Base-by-base conservation (phyloP, 306 rosid genomes). In the Lathyrus tuberosus region DNA sequence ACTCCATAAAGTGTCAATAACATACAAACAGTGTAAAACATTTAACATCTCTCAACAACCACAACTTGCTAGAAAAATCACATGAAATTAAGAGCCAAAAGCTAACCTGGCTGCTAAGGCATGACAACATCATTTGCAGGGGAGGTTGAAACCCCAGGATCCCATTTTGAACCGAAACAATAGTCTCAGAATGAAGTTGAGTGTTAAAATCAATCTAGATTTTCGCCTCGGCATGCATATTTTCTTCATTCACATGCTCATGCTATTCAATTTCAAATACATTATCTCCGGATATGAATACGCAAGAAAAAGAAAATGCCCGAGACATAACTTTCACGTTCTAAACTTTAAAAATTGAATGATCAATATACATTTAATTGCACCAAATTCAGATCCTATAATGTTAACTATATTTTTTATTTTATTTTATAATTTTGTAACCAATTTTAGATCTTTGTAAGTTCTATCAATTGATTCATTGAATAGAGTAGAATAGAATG, bases 101-200 rank as follows among this genome's bases (percentile, higher is more conserved):
- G 17, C 42, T 35, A 10, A 94, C 98, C 95, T 57, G 92, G 92
- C 75, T 69, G 82, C 67, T 83, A 87, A 10, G 83, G 61, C 49
- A 74, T 48, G 30, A 68, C 41, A n/a, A 65, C 71, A 67, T 67
- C 78, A 71, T 73, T 79, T 31, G 84, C 62, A 63, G 79, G 69
- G 30, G 84, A 79, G 42, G 79, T 74, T 58, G 87, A 70, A 52
- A 78, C 75, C 72, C 79, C 78, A 33, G 66, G 85, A 78, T 84
- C 92, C 84, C 91, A 72, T 73, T 86, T 65, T 66, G 91, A 74
- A 80, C 76, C 37, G 80, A 64, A 71, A 75, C 26, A 66, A 62
- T 40, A 46, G 76, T 71, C 79, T 83, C 86, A 0, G 84, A 76
- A 59, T 70, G 75, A 59, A 76, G 80, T 66, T 75, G 80, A 70